Base-by-base conservation (phyloP, 2,329 filamentous ascomycete genomes). In the Phyllosticta citribraziliensis region DNA sequence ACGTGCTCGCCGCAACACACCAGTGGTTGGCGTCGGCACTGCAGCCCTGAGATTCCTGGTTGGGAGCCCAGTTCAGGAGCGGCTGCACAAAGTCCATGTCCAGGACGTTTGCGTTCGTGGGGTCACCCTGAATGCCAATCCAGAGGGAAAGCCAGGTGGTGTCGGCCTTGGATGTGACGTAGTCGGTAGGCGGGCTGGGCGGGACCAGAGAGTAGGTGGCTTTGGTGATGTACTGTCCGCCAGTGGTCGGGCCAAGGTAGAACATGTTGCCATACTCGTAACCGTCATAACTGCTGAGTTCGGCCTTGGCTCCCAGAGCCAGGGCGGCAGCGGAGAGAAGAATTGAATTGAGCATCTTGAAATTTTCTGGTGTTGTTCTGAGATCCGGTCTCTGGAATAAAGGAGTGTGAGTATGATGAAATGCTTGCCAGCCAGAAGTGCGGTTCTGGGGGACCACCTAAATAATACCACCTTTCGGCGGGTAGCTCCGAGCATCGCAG, bases 191-290 rank as follows among this genome's bases (percentile, higher is more conserved):
- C 17, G 56, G 35, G 9, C 19, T 52, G 10, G 61, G 61, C 3
- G 55, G 61, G 2, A 35, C n/a, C 57, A 64, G 53, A 19, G 57
- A 61, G 52, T 63, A 64, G 17, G 63, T 64, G 19, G 63, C 63
- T 54, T 63, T 63, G 17, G 63, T 64, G 50, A 64, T 64, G 58
- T 61, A 50, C 24, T 54, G 50, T 14, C 61, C 63, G 25, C 60
- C 56, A 24, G 57, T 58, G 11, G 63, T 63, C 1, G 63, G 63
- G 14, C 63, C 61, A 6, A 47, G 12, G 63, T 63, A 63, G 52
- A 64, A 64, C 52, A 56, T 63, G 58, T 64, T 64, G 30, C 63
- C 63, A 50, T 55, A 64, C 55, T 58, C 55, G 58, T 63, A 63
- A 22, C 50, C 19, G 20, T 57, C 47, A n/a, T 19, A 27, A 40